Evolutionary conservation across 257 asterid species (phyloP), one percentile per base, ranked within the genome.

Genomic region (Euphrasia confusa): DNA sequence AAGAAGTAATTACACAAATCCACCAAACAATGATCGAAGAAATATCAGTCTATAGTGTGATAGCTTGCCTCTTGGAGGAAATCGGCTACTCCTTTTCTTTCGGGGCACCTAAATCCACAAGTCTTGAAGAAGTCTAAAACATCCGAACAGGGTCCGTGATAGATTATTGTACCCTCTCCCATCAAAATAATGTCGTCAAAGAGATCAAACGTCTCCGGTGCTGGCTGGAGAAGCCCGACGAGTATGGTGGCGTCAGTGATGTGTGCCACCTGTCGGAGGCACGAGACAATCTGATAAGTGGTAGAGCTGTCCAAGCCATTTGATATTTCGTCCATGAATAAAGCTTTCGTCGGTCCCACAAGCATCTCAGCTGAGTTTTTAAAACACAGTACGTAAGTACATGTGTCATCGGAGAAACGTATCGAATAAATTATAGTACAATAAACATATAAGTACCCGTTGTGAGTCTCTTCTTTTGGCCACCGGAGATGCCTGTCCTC

Each of bases 401-500:
- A 21, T 21, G 24, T 21, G 24, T 21, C 24, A 21, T 37, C 0
- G 42, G 42, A 37, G 42, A 37, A 8, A 37, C 9, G 42, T 37
- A 2, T n/a, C 9, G 8, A 50, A 6, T 18, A 8, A 8, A 17
- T 50, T 21, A 21, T 21, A 21, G 24, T 21, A 21, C 24, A 21
- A 21, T 1, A 50, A 50, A 50, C 18, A 4, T 21, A 21, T 21
- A 50, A 15, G 7, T 72, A 77, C 89, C 82, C 45, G 81, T 77
- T 37, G 89, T 79, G 59, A 82, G 61, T 73, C 89, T 71, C 74
- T 82, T 82, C 75, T 82, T 82, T 73, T 83, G 83, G 28, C 90
- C 87, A 48, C 87, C 84, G 2, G 87, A 83, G 47, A 83, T 74
- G 35, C 87, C 90, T 74, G 80, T 65, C 44, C 82, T 76, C 84